phyloP scores from a whole-genome alignment of 192 early-diverging fungal species.

The Anaeromyces robustus region DNA sequence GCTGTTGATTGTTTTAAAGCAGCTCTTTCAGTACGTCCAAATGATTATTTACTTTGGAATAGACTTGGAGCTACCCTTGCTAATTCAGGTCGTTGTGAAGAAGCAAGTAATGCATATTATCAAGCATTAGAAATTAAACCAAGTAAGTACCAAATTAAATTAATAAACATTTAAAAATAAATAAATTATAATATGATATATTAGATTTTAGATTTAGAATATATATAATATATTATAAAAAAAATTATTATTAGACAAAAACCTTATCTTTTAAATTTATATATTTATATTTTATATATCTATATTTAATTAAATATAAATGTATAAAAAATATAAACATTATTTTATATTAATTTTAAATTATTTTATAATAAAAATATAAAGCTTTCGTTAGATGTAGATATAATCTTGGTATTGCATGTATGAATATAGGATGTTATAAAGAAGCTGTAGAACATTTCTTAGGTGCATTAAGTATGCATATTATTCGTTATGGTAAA shows the following conservation, averaged over 20 bases:
- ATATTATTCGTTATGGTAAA: conserved; percentile 12
- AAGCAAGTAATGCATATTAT: conserved; percentile 11
- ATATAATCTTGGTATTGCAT: conserved; percentile 8
- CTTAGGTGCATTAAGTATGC: conserved; percentile 8
- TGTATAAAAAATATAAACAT: too few species aligned
- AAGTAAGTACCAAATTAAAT: too few species aligned
- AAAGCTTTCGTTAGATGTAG: conserved; percentile 6
- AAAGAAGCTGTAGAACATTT: conserved; percentile 11
- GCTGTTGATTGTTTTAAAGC: conserved; percentile 9
- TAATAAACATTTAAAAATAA: too few species aligned
- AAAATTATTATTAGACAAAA: too few species aligned
- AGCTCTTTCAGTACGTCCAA: conserved; percentile 6
- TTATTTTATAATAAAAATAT: too few species aligned
- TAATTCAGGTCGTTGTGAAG: conserved; percentile 9
- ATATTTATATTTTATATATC: too few species aligned
- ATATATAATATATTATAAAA: too few species aligned
- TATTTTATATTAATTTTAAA: too few species aligned
- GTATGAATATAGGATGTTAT: conserved; percentile 9
- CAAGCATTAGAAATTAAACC: conserved; percentile 10
- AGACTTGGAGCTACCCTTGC: conserved; percentile 8
- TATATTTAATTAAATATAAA: too few species aligned
- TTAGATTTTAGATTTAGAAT: too few species aligned
- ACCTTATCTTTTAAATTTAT: too few species aligned
- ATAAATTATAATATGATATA: too few species aligned
- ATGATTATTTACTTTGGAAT: conserved; percentile 11